These are phyloP conservation scores for Phytophthora hybrid DNA, from an alignment of 352 stramenopile species.

Conservation along the genomic window DNA sequence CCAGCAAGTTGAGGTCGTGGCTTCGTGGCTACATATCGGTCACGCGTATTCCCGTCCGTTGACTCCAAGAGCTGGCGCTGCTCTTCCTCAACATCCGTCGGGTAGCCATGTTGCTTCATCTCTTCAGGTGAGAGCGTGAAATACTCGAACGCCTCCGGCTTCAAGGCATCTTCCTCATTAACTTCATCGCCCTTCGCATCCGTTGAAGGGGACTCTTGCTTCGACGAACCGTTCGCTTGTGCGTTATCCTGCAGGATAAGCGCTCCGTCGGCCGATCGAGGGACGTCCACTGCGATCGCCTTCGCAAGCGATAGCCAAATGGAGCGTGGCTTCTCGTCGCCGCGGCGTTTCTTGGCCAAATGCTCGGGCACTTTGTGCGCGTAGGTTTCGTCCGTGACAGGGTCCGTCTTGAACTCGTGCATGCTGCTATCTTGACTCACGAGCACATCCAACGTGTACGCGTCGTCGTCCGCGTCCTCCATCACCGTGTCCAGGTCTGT, in stretches of 20 bases:
- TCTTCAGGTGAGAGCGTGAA: constrained; percentile 76
- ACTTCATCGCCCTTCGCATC: constrained; percentile 18
- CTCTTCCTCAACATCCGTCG: constrained; percentile 65
- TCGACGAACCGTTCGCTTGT: constrained; percentile 6
- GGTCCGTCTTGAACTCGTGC: constrained; percentile 82
- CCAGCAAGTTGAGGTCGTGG: constrained; percentile 35
- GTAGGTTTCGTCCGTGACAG: constrained; percentile 70
- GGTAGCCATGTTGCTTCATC: constrained; percentile 76
- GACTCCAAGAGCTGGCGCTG: constrained; percentile 61
- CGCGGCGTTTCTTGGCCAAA: constrained; percentile 55
- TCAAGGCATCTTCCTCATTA: constrained; percentile 17
- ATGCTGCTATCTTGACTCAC: constrained; percentile 76
- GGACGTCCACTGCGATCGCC: constrained; percentile 61
- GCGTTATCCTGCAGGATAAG: constrained; percentile 39
- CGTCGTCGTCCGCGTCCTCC: constrained; percentile 56
- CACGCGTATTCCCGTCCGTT: constrained; percentile 59
- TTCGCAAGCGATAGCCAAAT: constrained; percentile 81
- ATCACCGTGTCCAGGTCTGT: constrained; percentile 27
- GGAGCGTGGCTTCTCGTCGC: constrained; percentile 49
- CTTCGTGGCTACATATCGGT: constrained; percentile 64
- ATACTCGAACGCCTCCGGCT: constrained; percentile 43
- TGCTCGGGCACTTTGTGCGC: constrained; percentile 71
- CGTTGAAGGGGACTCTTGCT: constrained; percentile 17
- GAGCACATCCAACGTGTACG: constrained; percentile 79
- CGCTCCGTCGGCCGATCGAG: constrained; percentile 51